A percentile compares a stretch with the other conserved stretches of the same genome.
phyloP scores from a whole-genome alignment of 345 rosid species.

The Citrus australasica region DNA sequence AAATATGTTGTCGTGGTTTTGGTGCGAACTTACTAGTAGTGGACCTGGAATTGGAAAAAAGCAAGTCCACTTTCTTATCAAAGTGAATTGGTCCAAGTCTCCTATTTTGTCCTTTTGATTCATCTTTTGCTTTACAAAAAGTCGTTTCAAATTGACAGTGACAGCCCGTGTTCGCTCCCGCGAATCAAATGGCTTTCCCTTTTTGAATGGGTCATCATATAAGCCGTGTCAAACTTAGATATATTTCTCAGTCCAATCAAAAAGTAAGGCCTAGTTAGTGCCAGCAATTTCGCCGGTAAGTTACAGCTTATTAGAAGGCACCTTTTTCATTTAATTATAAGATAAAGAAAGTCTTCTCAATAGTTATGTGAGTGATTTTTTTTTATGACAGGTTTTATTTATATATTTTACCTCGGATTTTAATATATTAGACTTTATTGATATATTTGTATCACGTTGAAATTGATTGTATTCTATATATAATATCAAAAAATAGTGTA shows the following conservation, averaged over 20 bases:
- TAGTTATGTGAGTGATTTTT: too few species aligned
- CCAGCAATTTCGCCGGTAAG: too few species aligned
- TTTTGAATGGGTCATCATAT: neutral
- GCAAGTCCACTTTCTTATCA: neutral
- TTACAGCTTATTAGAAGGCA: rapidly evolving
- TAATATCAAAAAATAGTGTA: too few species aligned
- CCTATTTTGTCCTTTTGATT: neutral
- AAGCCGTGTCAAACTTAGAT: neutral
- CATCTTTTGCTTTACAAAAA: neutral
- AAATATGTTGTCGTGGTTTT: neutral
- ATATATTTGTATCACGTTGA: too few species aligned
- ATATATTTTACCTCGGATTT: too few species aligned
- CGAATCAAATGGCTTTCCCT: neutral
- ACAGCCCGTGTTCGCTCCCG: neutral
- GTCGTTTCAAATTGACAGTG: neutral
- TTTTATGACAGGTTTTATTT: too few species aligned
- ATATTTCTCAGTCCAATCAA: neutral
- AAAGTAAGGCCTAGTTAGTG: too few species aligned
- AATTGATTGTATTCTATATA: too few species aligned
- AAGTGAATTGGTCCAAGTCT: neutral
- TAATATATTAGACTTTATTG: too few species aligned
- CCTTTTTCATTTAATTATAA: too few species aligned
- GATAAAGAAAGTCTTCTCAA: too few species aligned
- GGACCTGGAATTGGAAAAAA: too few species aligned
- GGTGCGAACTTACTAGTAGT: neutral